Conservation (phyloP, 2,329 filamentous ascomycete species). For the Alternaria longipes region DNA sequence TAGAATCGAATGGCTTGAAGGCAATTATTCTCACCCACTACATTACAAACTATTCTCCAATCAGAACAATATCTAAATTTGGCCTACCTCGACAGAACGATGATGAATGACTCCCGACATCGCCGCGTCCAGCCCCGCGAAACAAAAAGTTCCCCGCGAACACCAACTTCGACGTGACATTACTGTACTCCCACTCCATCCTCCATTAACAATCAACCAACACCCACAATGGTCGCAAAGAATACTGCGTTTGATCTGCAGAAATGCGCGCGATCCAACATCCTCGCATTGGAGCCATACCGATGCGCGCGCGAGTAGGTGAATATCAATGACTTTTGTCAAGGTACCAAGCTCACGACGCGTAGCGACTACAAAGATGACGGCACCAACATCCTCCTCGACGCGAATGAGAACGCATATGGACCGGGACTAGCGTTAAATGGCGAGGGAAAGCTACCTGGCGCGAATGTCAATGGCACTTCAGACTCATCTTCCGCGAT, state of each 20-base stretch:
- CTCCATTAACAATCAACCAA: not conserved
- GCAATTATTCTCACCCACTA: not conserved
- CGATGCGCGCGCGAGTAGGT: slow-evolving; percentile 64
- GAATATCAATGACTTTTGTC: slow-evolving; percentile 22
- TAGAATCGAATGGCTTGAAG: not conserved
- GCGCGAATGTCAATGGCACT: slow-evolving; percentile 53
- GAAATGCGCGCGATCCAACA: slow-evolving; percentile 62
- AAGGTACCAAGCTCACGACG: slow-evolving; percentile 22
- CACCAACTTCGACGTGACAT: slow-evolving; percentile 9
- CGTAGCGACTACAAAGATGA: slow-evolving; percentile 97
- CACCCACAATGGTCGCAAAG: slow-evolving; percentile 34
- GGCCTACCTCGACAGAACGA: not conserved
- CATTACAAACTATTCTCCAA: not conserved
- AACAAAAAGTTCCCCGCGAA: slow-evolving; percentile 42
- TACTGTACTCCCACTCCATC: not conserved
- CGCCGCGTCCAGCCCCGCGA: slow-evolving; percentile 31
- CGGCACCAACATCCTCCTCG: slow-evolving; percentile 92
- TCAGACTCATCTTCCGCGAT: slow-evolving; percentile 56
- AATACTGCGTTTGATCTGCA: slow-evolving; percentile 57
- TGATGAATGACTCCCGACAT: slow-evolving; percentile 27
- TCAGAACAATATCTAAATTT: not conserved
- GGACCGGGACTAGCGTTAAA: slow-evolving; percentile 76
- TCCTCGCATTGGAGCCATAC: slow-evolving; percentile 63
- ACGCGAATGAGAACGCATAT: slow-evolving; percentile 97
- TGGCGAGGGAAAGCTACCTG: slow-evolving; percentile 58